Conservation (phyloP, 2,329 filamentous ascomycete genomes). For the Plenodomus lindquistii region DNA sequence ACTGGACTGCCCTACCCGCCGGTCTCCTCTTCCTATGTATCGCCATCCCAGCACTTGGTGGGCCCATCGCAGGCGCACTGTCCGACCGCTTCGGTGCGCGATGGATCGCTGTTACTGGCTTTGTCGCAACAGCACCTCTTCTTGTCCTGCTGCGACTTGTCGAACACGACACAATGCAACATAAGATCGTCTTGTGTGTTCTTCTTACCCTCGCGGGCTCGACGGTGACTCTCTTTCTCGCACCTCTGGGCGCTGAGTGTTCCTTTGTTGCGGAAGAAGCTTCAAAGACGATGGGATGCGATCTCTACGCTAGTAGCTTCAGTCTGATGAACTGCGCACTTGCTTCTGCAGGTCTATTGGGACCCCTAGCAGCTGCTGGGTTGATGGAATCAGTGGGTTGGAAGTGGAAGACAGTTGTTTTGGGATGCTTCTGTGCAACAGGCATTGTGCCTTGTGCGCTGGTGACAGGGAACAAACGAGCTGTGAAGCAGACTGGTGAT, state of each 20-base stretch:
- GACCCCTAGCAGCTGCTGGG: slow-evolving; percentile 9
- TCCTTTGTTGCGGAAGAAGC: slow-evolving; percentile 11
- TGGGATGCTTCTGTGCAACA: slow-evolving; percentile 8
- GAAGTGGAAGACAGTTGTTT: slow-evolving; percentile 8
- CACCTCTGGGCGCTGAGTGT: slow-evolving; percentile 13
- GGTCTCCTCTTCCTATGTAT: slow-evolving; percentile 59
- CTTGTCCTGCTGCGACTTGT: slow-evolving; percentile 68
- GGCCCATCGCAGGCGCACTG: slow-evolving; percentile 56
- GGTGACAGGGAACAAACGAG: not conserved
- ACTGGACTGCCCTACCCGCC: slow-evolving; percentile 54
- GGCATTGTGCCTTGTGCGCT: slow-evolving; percentile 10
- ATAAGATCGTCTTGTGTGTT: slow-evolving; percentile 66
- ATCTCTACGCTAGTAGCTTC: slow-evolving; percentile 13
- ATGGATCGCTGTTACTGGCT: slow-evolving; percentile 63
- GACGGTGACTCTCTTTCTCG: slow-evolving; percentile 13
- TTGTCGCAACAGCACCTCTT: slow-evolving; percentile 59
- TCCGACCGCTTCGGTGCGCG: slow-evolving; percentile 61
- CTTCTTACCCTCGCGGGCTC: slow-evolving; percentile 62
- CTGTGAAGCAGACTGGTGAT: not conserved
- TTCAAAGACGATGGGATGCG: slow-evolving; percentile 5
- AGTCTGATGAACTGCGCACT: slow-evolving; percentile 15
- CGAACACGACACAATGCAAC: slow-evolving; percentile 55
- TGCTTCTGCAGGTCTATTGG: slow-evolving; percentile 8
- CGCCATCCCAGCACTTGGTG: slow-evolving; percentile 60
- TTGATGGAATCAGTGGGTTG: slow-evolving; percentile 9